Base-by-base conservation (phyloP, 345 rosid species). In the Salix viminalis region DNA sequence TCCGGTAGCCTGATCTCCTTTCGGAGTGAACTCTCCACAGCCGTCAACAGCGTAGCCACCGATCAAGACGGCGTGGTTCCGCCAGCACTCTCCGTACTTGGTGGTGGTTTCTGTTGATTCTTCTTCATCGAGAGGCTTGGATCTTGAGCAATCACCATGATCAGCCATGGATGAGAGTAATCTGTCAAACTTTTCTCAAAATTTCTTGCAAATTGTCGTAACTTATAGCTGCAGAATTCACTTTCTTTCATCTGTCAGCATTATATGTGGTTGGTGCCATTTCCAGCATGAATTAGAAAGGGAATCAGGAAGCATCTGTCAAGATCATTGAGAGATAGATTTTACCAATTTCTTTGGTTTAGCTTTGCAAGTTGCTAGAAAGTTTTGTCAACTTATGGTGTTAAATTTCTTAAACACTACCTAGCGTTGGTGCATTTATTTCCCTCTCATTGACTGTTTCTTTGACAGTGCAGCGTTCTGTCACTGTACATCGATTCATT, bases 1-100 rank as follows among this genome's bases (percentile, higher is more conserved):
- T 16, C 21, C 70, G 6, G 84, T 81, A 2, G 87, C 91, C 69
- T 87, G 90, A 18, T 69, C 81, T 3, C 93, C 91, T 64, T 81
- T 80, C 1, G 91, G 88, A 92, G 89, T 85, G 89, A 91, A 91
- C 81, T 91, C 96, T 60, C 94, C 86, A 86, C 96, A 91, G 14
- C 96, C 96, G 39, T 91, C 96, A 0, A 91, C 90, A 15, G 94
- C 92, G 44, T 90, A 89, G 42, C 97, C 94, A 69, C 97, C 97
- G 24, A 87, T 89, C 74, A 86, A 86, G 4, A 92, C 88, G 16
- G 97, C 94, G 61, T 91, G 97, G 80, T 91, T 91, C 90, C 87
- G 90, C 72, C 88, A 92, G 67, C 97, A 91, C 89, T 91, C 97
- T 2, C 81, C 84, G 39, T 91, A 91, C 48, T 89, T 81, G 52